Base-by-base conservation (phyloP, 2,329 filamentous ascomycete species). In the Alternaria sp. region DNA sequence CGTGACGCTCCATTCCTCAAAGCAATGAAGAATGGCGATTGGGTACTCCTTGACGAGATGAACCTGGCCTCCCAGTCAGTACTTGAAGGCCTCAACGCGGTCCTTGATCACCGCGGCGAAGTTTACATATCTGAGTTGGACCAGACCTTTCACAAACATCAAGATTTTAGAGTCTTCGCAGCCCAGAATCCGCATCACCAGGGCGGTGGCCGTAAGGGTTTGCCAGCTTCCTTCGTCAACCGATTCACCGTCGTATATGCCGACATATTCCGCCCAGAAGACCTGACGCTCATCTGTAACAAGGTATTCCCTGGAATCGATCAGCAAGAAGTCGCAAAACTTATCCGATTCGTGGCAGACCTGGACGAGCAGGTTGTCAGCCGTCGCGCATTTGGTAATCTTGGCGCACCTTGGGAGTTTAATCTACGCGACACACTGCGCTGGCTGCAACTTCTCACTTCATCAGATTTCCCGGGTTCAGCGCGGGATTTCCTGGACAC, bases 31-130 rank as follows among this genome's bases (percentile, higher is more conserved):
- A 91, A 89, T 61, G 96, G 96, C 26, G 92, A 97, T 71, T 99
- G 96, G 96, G 96, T 99, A 11, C 84, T 99, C 26, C 86, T 99
- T 0, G 96, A 99, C 75, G 96, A 99, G 83, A 99, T 99, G 96
- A 99, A 99, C 73, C 83, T 99, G 67, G 96, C 96, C 1, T 98
- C 95, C 0, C 96, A 99, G 77, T 97, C 95, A 5, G 94, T 99
- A 2, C 87, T 99, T 1, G 96, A 99, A 82, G 96, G 96, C 66
- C 84, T 99, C 30, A 99, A 99, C 71, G 95, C 96, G 21, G 98
- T 96, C 82, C 86, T 99, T 28, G 96, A 99, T 79, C 96, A 99
- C 78, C 90, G 96, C 80, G 95, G 96, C 62, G 93, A 97, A 79
- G 93, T 97, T 0, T 99, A 97, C 76, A 90, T 99, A 62, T 93